Conservation (phyloP, 371 early-diverging fungal species). For the Haplosporangium sp. region DNA sequence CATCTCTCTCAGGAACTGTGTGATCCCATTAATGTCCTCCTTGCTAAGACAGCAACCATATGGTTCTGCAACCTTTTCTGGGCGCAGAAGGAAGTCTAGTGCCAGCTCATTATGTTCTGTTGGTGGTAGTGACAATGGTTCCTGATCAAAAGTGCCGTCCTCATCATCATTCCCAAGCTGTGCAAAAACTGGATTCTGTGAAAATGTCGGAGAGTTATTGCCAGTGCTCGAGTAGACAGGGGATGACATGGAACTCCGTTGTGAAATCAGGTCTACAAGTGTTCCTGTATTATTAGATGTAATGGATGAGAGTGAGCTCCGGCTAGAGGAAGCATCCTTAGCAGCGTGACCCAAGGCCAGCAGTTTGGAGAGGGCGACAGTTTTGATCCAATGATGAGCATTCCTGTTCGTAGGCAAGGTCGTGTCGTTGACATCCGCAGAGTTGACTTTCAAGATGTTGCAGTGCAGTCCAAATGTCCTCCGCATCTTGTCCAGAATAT, state of each 20-base stretch:
- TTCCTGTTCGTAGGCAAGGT: constrained; percentile 32
- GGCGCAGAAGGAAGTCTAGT: constrained; percentile 29
- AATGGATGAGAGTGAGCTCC: constrained; percentile 37
- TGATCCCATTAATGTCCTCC: constrained; percentile 66
- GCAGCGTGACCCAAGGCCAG: constrained; percentile 29
- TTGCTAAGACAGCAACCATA: constrained; percentile 68
- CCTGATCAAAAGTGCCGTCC: constrained; percentile 39
- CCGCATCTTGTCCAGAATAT: constrained; percentile 72
- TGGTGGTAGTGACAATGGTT: constrained; percentile 15
- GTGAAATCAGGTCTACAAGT: constrained; percentile 31
- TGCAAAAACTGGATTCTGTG: constrained; percentile 37
- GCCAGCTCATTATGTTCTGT: constrained; percentile 19
- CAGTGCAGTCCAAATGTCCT: constrained; percentile 76
- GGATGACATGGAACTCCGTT: constrained; percentile 43
- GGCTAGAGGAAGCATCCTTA: constrained; percentile 23
- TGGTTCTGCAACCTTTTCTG: constrained; percentile 53
- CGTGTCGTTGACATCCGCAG: constrained; percentile 42
- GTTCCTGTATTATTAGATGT: constrained; percentile 34
- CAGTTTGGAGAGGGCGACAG: constrained; percentile 34
- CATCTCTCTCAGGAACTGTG: constrained; percentile 70
- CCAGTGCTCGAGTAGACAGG: constrained; percentile 45
- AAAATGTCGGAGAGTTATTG: constrained; percentile 45
- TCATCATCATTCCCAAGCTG: constrained; percentile 50
- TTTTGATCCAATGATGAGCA: constrained; percentile 32
- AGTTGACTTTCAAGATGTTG: constrained; percentile 69